Percentiles rank a stretch among this genome's conserved stretches.
phyloP scores from a whole-genome alignment of 2,329 filamentous ascomycete species.

The Rugonectria rugulosa region DNA sequence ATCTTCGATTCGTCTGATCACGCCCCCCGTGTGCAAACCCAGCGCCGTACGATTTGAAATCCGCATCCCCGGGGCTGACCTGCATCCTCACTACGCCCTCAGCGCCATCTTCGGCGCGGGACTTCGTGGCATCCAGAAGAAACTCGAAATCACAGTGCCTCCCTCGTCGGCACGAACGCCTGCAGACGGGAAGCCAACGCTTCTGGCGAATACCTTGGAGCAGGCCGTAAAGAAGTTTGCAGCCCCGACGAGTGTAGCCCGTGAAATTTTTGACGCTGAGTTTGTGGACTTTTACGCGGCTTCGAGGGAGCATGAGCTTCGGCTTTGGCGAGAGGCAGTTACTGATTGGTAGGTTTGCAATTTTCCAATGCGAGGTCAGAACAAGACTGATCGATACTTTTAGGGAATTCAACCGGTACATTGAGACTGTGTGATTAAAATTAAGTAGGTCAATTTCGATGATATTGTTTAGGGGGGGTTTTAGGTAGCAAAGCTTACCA shows the following conservation, averaged over 20 bases:
- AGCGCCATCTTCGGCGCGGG: conserved; percentile 73
- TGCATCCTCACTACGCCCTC: conserved; percentile 74
- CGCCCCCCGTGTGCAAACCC: conserved; percentile 65
- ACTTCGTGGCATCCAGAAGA: conserved; percentile 76
- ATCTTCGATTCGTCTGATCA: conserved; percentile 62
- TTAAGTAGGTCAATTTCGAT: no score
- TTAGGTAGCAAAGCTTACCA: no score
- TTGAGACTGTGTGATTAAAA: conserved; percentile 14
- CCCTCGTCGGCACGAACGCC: conserved; percentile 7
- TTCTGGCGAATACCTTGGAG: conserved; percentile 68
- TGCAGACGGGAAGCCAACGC: conserved; percentile 3
- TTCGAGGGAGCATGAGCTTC: conserved; percentile 71
- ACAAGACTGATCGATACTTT: neutral
- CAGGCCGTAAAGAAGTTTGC: conserved; percentile 71
- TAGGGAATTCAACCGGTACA: conserved; percentile 23
- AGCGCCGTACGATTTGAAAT: conserved; percentile 77
- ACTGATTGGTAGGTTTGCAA: conserved; percentile 72
- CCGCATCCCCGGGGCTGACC: conserved; percentile 74
- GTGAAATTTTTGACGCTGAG: conserved; percentile 74
- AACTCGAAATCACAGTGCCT: conserved; percentile 40
- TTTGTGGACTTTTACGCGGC: conserved; percentile 78
- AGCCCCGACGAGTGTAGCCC: conserved; percentile 70
- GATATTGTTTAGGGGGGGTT: no score
- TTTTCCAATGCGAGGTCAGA: neutral
- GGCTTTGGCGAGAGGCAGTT: conserved; percentile 77